phyloP scores from a whole-genome alignment of 352 stramenopile species.

The Globisporangium barbulae region DNA sequence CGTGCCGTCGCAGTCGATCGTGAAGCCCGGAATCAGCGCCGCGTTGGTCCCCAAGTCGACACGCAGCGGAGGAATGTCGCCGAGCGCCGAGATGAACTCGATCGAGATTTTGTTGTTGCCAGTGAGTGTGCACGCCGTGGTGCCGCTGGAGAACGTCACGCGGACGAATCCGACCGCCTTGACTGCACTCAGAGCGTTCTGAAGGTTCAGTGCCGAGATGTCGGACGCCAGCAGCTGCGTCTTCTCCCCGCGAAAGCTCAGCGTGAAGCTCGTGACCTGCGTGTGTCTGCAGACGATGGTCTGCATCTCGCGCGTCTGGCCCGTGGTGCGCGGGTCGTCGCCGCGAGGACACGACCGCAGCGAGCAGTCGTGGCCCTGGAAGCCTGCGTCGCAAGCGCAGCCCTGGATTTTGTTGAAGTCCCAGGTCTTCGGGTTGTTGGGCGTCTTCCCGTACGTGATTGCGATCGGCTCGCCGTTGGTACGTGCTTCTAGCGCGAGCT shows the following conservation, averaged over 20 bases:
- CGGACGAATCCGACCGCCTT: slow-evolving; percentile 32
- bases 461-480: slow-evolving; percentile 48
- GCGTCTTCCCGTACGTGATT: slow-evolving; percentile 61
- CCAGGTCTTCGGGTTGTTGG: slow-evolving; percentile 75
- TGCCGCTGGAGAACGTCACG: slow-evolving; percentile 53
- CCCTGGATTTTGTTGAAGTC: slow-evolving; percentile 87
- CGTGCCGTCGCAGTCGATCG: slow-evolving; percentile 54
- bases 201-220: slow-evolving; percentile 30
- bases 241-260: slow-evolving; percentile 55
- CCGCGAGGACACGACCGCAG: slow-evolving; percentile 54
- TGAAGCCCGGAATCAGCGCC: slow-evolving; percentile 40
- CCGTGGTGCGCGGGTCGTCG: slow-evolving; percentile 65
- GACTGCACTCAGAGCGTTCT: slow-evolving; percentile 41
- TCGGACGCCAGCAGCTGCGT: slow-evolving; percentile 40
- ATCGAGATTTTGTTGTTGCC: slow-evolving; percentile 60
- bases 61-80: slow-evolving; percentile 51
- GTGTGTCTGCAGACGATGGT: slow-evolving; percentile 50
- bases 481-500: slow-evolving; percentile 46
- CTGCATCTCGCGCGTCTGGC: slow-evolving; percentile 61
- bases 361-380: slow-evolving; percentile 81
- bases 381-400: slow-evolving; percentile 86
- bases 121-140: slow-evolving; percentile 42
- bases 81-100: slow-evolving; percentile 51
- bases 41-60: slow-evolving; percentile 26
- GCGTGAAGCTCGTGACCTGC: slow-evolving; percentile 40